phyloP scores from a whole-genome alignment of 176 grass and related monocot genomes.

The maize (Zea mays) region Zm-B73-REFERENCE-NAM-5.0 NC_050099.1:141126001-141126500 shows the following conservation, averaged over 20 bases:
- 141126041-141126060: slow-evolving; percentile 85
- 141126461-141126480: no score
- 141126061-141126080: slow-evolving; percentile 40
- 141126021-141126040: slow-evolving; percentile 78
- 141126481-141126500: no score
- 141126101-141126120: no score
- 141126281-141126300: slow-evolving; percentile 48
- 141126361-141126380: slow-evolving; percentile 49
- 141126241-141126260: slow-evolving; percentile 85
- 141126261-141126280: slow-evolving; percentile 56
- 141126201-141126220: slow-evolving; percentile 76
- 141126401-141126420: no score
- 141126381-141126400: no score
- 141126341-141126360: slow-evolving; percentile 78
- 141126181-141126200: slow-evolving; percentile 45
- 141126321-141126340: slow-evolving; percentile 66
- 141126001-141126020: slow-evolving; percentile 48
- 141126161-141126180: no score
- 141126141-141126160: no score
- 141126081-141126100: no score
- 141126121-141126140: no score
- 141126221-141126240: slow-evolving; percentile 78
- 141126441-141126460: no score
- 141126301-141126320: slow-evolving; percentile 73
- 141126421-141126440: no score